Evolutionary conservation across 257 asterid species (phyloP), one percentile per base, ranked within the genome.

Genomic region (Solanum acaule): DNA sequence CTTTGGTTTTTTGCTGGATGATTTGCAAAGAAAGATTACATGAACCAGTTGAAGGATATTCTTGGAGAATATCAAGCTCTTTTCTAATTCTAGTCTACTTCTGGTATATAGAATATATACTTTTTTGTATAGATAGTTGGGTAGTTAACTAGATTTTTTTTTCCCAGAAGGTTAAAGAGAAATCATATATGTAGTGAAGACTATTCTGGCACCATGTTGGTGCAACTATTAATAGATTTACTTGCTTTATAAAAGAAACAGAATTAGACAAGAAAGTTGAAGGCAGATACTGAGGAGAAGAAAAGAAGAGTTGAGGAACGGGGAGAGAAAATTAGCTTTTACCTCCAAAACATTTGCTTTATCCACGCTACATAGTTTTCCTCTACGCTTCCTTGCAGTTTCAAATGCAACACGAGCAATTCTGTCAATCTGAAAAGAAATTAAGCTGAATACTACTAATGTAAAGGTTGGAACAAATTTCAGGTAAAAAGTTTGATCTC

Each of bases 261-360:
- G 59, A 23, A n/a, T 77, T 40, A 40, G 61, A 77, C 13, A 77
- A 77, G 63, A 42, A 25, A 78, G 25, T 15, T 18, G 86, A 81
- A 46, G 25, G 68, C 68, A 46, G 20, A 29, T 27, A 46, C 6
- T 29, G 16, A 49, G 42, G 86, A 31, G 29, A 5, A 16, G 67
- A 78, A 78, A 42, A 87, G 76, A 46, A 78, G 70, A n/a, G 85
- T 10, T 72, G 42, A 35, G 25, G 18, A 16, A 68, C 52, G 23
- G 68, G 25, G 84, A 87, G 83, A 86, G 81, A 31, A 67, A 77
- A 87, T 18, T 2, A 61, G 29, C 81, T 67, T 23, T 42, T 93
- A 95, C 99, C 99, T 97, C 99, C 96, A 97, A 91, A 73, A 97
- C 99, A 91, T 97, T 97, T 87, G 99, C 99, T 93, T 97, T 97